Conservation (phyloP, 139 green algal genomes). For the Eudorina sp. region DNA sequence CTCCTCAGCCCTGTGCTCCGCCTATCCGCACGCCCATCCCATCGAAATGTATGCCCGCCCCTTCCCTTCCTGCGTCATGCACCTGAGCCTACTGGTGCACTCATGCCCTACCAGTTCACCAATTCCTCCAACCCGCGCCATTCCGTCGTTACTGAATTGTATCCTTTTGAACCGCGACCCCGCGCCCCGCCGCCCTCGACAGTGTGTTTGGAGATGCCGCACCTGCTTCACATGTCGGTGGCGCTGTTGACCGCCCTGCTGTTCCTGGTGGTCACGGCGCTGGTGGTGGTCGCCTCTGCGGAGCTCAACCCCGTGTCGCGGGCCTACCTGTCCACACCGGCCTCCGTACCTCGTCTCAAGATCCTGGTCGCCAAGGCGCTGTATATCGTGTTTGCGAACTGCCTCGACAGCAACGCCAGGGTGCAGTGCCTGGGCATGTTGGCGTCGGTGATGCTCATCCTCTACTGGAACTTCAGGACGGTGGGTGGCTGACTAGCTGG, state of each 20-base stretch:
- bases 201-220: slow-evolving; percentile 48
- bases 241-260: slow-evolving; percentile 1
- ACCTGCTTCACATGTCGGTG: slow-evolving; percentile 47
- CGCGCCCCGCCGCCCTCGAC: not conserved
- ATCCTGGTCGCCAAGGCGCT: slow-evolving; percentile 37
- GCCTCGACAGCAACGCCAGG: slow-evolving; percentile 10
- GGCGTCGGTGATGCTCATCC: not conserved
- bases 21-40: no score
- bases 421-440: not conserved
- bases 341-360: not conserved
- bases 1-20: no score
- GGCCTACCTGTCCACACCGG: slow-evolving; percentile 26
- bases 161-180: no score
- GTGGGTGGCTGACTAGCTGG: no score
- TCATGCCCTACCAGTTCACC: no score
- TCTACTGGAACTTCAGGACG: slow-evolving; percentile 22
- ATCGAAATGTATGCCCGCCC: no score
- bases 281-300: slow-evolving; percentile 14
- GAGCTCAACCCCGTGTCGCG: slow-evolving; percentile 27
- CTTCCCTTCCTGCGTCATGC: no score
- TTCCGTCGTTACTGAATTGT: no score
- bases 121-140: no score
- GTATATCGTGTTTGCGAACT: not conserved
- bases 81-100: no score
- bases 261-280: slow-evolving; percentile 32